Conservation (phyloP, 768 basidiomycete genomes). For the Hortiboletus flavorubellus region DNA sequence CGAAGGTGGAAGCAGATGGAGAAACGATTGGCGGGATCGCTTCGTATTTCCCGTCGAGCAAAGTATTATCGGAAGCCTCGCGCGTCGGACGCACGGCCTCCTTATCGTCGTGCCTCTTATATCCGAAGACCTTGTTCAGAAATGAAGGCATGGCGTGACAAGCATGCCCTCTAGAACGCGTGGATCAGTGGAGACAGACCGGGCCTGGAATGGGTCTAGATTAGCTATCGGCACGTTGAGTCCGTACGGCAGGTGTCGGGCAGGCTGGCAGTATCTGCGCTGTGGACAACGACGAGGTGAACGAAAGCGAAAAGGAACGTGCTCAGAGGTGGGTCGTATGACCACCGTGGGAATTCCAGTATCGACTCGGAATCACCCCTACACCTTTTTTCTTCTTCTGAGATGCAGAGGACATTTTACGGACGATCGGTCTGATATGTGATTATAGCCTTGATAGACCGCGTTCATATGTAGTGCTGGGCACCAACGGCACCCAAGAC, state of each 20-base stretch:
- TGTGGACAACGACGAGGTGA: neutral
- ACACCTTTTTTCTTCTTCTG: neutral
- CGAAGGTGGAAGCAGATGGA: conserved; percentile 28
- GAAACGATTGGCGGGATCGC: conserved; percentile 51
- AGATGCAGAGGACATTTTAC: neutral
- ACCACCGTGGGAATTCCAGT: conserved; percentile 14
- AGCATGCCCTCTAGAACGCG: conserved; percentile 15
- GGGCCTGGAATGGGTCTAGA: neutral
- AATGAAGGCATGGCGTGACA: conserved; percentile 53
- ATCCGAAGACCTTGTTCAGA: conserved; percentile 73
- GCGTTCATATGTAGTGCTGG: neutral
- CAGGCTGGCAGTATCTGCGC: too few species aligned
- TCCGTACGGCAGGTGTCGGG: conserved; percentile 2
- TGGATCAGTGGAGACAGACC: conserved; percentile 6
- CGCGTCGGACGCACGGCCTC: conserved; percentile 31
- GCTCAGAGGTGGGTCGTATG: too few species aligned
- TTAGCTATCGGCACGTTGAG: conserved; percentile 5
- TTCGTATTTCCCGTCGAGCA: conserved; percentile 76
- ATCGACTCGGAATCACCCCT: neutral
- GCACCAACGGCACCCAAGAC: neutral
- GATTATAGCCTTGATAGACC: neutral
- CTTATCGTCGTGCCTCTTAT: conserved; percentile 63
- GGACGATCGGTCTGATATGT: too few species aligned
- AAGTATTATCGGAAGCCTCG: conserved; percentile 38
- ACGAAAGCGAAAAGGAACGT: neutral